Percentiles rank a stretch among this genome's conserved stretches.
These are phyloP conservation scores for Butyriboletus loyo DNA, from an alignment of 768 basidiomycete species.

Conservation along the genomic window DNA sequence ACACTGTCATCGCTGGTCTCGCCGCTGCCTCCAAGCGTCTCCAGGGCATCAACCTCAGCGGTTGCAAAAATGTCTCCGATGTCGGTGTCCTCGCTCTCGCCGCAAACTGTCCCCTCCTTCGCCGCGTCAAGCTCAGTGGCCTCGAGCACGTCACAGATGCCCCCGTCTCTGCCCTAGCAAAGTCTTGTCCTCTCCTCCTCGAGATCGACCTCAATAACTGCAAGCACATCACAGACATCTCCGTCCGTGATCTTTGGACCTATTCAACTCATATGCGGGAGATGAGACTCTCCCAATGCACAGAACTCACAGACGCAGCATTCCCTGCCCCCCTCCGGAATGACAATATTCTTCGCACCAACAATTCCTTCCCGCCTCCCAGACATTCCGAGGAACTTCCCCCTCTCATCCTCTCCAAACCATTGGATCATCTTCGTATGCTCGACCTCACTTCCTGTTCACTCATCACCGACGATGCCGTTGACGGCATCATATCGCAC, in stretches of 20 bases:
- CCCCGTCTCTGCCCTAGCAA: slow-evolving; percentile 72
- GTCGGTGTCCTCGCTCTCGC: slow-evolving; percentile 75
- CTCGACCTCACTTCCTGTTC: slow-evolving; percentile 88
- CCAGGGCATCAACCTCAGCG: slow-evolving; percentile 89
- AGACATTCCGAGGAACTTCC: slow-evolving; percentile 46
- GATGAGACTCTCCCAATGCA: slow-evolving; percentile 79
- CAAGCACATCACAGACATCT: slow-evolving; percentile 67
- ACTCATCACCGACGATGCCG: slow-evolving; percentile 74
- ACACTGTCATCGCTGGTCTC: slow-evolving; percentile 68
- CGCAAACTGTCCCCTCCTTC: slow-evolving; percentile 66
- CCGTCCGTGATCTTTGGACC: slow-evolving; percentile 82
- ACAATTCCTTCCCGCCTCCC: slow-evolving; percentile 42
- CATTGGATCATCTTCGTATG: slow-evolving; percentile 86
- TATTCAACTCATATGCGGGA: slow-evolving; percentile 84
- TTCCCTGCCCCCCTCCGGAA: slow-evolving; percentile 70
- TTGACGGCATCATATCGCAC: slow-evolving; percentile 78
- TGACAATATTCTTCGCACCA: slow-evolving; percentile 34
- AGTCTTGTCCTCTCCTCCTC: slow-evolving; percentile 78
- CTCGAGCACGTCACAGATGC: slow-evolving; percentile 73
- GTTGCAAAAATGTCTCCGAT: slow-evolving; percentile 81
- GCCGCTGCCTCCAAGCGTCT: slow-evolving; percentile 68
- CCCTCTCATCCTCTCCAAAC: slow-evolving; percentile 60
- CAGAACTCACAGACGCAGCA: slow-evolving; percentile 73
- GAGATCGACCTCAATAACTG: slow-evolving; percentile 94
- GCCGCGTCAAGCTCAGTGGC: slow-evolving; percentile 86